Conservation (phyloP, 2,329 filamentous ascomycete genomes). For the Lachnellula cervina region DNA sequence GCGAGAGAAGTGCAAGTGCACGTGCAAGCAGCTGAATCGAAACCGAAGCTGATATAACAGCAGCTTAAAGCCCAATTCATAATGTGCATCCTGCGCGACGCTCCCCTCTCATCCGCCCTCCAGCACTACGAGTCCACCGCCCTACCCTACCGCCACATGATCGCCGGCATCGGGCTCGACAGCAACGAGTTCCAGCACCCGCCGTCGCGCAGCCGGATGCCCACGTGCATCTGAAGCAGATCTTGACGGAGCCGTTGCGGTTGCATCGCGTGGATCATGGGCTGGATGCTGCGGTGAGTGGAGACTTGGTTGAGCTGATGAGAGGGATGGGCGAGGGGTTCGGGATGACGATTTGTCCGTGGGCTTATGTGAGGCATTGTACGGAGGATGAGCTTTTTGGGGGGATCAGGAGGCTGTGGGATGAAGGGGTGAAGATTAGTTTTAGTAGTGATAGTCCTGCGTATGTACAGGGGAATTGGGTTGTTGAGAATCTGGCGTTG, state of each 20-base stretch:
- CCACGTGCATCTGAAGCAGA: slow-evolving; percentile 51
- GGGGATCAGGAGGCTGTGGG: slow-evolving; percentile 36
- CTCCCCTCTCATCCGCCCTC: slow-evolving; percentile 52
- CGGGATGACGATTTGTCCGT: slow-evolving; percentile 65
- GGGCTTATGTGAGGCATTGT: slow-evolving; percentile 58
- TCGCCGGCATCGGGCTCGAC: slow-evolving; percentile 58
- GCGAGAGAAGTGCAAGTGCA: no score
- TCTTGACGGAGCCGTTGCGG: slow-evolving; percentile 52
- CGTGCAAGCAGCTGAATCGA: background rate
- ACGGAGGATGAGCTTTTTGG: slow-evolving; percentile 36
- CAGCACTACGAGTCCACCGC: slow-evolving; percentile 37
- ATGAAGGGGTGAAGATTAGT: slow-evolving; percentile 36
- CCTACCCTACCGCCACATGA: slow-evolving; percentile 19
- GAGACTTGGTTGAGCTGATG: slow-evolving; percentile 44
- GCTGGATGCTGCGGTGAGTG: slow-evolving; percentile 49
- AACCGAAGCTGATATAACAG: background rate
- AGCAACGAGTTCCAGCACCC: slow-evolving; percentile 52
- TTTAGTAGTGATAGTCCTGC: slow-evolving; percentile 41
- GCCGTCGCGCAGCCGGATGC: slow-evolving; percentile 62
- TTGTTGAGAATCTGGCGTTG: slow-evolving; percentile 36
- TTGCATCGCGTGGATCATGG: slow-evolving; percentile 69
- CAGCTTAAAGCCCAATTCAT: slow-evolving; percentile 49
- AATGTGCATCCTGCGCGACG: slow-evolving; percentile 65
- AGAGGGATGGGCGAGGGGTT: slow-evolving; percentile 34
- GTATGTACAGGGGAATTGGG: slow-evolving; percentile 45